Conservation (phyloP, 768 basidiomycete genomes). For the Rossbeevera mucosa region DNA sequence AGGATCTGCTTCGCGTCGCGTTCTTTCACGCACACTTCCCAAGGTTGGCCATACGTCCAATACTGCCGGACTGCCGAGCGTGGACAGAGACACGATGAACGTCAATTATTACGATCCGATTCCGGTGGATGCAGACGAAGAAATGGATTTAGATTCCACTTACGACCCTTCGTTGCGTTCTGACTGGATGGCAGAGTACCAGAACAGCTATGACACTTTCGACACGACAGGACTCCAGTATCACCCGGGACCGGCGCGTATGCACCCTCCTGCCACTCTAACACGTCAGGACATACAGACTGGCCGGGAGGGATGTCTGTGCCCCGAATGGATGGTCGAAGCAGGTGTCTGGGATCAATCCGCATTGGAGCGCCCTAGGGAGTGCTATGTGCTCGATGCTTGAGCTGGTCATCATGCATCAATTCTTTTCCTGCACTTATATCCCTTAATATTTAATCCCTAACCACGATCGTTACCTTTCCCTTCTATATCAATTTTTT, state of each 20-base stretch:
- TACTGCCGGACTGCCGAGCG: background rate
- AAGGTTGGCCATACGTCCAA: background rate
- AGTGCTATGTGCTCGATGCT: background rate
- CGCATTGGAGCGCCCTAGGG: background rate
- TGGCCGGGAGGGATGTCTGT: conserved; percentile 14
- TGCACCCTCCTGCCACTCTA: background rate
- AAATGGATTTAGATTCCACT: conserved; percentile 1
- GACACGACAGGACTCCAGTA: background rate
- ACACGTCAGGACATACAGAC: background rate
- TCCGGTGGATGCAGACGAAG: conserved; percentile 1
- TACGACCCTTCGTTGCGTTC: conserved; percentile 7
- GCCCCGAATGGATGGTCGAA: conserved; percentile 23
- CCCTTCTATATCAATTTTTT: too few relatives aligned
- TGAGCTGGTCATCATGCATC: conserved; percentile 2
- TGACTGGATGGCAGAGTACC: conserved; percentile 14
- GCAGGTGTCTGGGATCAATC: conserved; percentile 10
- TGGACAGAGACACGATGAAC: background rate
- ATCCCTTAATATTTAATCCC: background rate
- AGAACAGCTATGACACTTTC: conserved; percentile 4
- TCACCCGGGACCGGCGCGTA: background rate
- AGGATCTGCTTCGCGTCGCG: background rate
- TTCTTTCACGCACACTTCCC: background rate
- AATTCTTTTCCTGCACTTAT: background rate
- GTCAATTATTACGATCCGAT: background rate
- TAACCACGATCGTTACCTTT: background rate